Conservation (phyloP, 441 rosid genomes). For the Croton laevigatus region DNA sequence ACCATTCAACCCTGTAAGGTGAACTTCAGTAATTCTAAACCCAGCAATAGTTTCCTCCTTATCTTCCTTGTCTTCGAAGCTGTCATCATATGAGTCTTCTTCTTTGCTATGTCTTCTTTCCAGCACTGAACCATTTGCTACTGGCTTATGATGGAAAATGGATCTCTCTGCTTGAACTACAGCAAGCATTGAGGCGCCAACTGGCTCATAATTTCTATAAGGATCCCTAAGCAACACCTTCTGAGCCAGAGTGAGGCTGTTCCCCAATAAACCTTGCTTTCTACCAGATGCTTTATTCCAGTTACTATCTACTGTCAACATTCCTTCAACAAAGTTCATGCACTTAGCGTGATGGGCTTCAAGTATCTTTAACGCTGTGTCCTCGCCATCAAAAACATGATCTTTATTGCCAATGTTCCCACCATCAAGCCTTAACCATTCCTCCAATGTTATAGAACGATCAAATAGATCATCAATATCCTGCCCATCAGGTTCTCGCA, state of each 20-base stretch:
- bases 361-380: constrained; percentile 17
- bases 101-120: constrained; percentile 17
- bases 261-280: constrained; percentile 35
- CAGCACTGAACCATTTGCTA: constrained; percentile 16
- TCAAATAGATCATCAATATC: constrained; percentile 44
- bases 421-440: constrained; percentile 60
- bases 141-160: constrained; percentile 23
- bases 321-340: constrained; percentile 24
- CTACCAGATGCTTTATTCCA: constrained; percentile 26
- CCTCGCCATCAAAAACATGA: constrained; percentile 26
- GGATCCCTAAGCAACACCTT: constrained; percentile 71
- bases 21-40: constrained; percentile 47
- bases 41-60: constrained; percentile 19
- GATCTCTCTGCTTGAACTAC: constrained; percentile 55
- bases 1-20: constrained; percentile 55
- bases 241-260: constrained; percentile 47
- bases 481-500: constrained; percentile 17
- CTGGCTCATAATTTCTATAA: constrained; percentile 55
- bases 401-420: constrained; percentile 33
- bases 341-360: constrained; percentile 42
- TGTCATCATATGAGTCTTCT: constrained; percentile 5
- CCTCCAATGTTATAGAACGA: constrained; percentile 47
- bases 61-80: neutral
- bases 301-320: constrained; percentile 17
- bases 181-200: constrained; percentile 74